Evolutionary conservation across 495 filamentous ascomycete genomes (phyloP).

Genomic region (Penicillium cinerascens): DNA sequence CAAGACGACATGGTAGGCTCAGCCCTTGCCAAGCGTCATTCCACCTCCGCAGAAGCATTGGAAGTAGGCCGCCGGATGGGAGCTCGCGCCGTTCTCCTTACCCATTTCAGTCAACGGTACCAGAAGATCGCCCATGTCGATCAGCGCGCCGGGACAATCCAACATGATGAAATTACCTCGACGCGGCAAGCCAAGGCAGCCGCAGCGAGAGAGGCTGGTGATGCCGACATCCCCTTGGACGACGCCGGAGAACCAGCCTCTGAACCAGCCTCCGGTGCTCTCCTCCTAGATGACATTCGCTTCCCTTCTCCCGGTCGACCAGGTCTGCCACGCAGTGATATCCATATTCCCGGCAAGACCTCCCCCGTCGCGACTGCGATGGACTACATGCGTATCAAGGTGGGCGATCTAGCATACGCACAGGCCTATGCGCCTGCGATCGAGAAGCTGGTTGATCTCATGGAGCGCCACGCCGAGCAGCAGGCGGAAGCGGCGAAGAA

Average conservation of each 20-base stretch:
- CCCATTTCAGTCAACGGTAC: slow-evolving; percentile 96
- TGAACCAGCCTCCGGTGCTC: slow-evolving; percentile 1
- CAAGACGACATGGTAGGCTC: slow-evolving; percentile 75
- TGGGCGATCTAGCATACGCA: slow-evolving; percentile 76
- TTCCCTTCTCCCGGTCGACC: slow-evolving; percentile 7
- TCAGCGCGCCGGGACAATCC: slow-evolving; percentile 7
- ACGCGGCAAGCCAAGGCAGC: slow-evolving; percentile 20
- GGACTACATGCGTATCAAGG: slow-evolving; percentile 81
- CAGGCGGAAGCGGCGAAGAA: slow-evolving; percentile 16
- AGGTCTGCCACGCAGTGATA: slow-evolving; percentile 2
- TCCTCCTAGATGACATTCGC: slow-evolving; percentile 20
- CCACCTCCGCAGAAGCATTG: slow-evolving; percentile 79
- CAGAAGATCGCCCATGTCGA: slow-evolving; percentile 59
- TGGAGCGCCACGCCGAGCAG: slow-evolving; percentile 26
- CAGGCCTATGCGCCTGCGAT: slow-evolving; percentile 70
- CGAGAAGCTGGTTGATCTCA: slow-evolving; percentile 57
- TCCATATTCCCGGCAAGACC: slow-evolving; percentile 2
- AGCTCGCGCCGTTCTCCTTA: slow-evolving; percentile 72
- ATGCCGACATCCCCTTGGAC: slow-evolving; percentile 33
- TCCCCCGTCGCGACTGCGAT: slow-evolving; percentile 72
- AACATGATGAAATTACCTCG: slow-evolving; percentile 9
- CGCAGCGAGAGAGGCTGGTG: slow-evolving; percentile 3
- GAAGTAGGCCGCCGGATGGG: slow-evolving; percentile 72
- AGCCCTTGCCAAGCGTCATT: slow-evolving; percentile 85
- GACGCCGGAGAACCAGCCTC: slow-evolving; percentile 21